Evolutionary conservation across 2,329 filamentous ascomycete genomes (phyloP).

Genomic region (Penicillium griseofulvum): DNA sequence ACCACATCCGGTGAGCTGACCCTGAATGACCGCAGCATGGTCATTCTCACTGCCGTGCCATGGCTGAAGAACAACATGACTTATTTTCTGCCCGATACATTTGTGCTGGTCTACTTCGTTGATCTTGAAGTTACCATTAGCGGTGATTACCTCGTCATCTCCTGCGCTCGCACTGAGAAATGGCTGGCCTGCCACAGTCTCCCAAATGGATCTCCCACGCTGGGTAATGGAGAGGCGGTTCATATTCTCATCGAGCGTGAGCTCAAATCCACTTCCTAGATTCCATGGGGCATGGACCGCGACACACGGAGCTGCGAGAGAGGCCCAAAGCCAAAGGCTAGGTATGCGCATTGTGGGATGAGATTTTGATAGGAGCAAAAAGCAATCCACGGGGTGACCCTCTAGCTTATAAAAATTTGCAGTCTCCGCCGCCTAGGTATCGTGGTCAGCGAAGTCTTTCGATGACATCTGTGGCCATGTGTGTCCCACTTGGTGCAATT

Average conservation of each 20-base stretch:
- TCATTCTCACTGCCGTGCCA: constrained; percentile 13
- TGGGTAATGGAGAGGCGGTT: constrained; percentile 14
- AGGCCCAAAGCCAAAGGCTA: constrained; percentile 15
- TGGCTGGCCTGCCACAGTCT: constrained; percentile 12
- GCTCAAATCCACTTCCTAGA: constrained; percentile 17
- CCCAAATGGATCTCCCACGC: constrained; percentile 13
- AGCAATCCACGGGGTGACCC: not conserved
- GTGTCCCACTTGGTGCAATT: not conserved
- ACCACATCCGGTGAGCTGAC: constrained; percentile 19
- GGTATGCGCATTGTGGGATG: constrained; percentile 12
- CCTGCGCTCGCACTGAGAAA: constrained; percentile 25
- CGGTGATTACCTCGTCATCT: constrained; percentile 16
- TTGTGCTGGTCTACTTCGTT: constrained; percentile 20
- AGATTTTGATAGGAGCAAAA: not conserved
- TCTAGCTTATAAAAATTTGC: not conserved
- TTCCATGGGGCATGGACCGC: constrained; percentile 12
- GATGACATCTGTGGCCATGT: not conserved
- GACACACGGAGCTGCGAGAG: constrained; percentile 11
- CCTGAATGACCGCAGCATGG: constrained; percentile 16
- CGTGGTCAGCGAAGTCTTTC: not conserved
- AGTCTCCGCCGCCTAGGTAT: no score
- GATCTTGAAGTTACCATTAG: constrained; percentile 27
- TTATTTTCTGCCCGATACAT: constrained; percentile 18
- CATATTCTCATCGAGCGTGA: constrained; percentile 6
- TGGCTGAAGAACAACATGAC: constrained; percentile 2